Evolutionary conservation across 768 basidiomycete genomes (phyloP).

Genomic region (Paxillus involutus): DNA sequence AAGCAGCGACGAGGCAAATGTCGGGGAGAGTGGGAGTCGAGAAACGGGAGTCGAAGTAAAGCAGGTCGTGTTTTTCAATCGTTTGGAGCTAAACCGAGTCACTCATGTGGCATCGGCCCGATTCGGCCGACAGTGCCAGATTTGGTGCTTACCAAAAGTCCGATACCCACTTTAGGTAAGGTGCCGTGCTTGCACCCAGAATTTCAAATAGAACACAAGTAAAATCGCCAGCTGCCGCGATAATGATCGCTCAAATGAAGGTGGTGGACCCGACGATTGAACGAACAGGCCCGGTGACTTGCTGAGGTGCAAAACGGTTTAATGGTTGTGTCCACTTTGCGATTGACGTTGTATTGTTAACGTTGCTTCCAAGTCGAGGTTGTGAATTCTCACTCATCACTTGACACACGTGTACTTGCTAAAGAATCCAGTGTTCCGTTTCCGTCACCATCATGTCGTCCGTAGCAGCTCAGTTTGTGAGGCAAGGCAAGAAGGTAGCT

Average conservation of each 20-base stretch:
- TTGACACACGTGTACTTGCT: background rate
- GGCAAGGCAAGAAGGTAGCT: slow-evolving; percentile 47
- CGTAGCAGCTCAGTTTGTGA: slow-evolving; percentile 40
- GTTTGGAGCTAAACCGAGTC: slow-evolving; percentile 17
- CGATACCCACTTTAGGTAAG: slow-evolving; percentile 9
- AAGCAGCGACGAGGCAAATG: slow-evolving; percentile 8
- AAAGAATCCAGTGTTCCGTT: slow-evolving; percentile 1
- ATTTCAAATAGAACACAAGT: too few species aligned
- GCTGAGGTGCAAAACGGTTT: too few species aligned
- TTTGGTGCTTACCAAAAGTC: slow-evolving; percentile 20
- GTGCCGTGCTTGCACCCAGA: background rate
- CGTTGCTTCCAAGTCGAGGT: too few species aligned
- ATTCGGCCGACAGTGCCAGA: slow-evolving; percentile 13
- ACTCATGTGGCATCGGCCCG: slow-evolving; percentile 21
- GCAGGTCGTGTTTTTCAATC: slow-evolving; percentile 6
- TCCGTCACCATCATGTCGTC: slow-evolving; percentile 26
- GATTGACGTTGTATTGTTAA: too few species aligned
- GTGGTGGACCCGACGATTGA: too few species aligned
- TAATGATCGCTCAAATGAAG: too few species aligned
- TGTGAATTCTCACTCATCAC: too few species aligned
- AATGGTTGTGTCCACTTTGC: too few species aligned
- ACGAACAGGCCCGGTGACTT: too few species aligned
- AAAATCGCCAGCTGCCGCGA: too few species aligned
- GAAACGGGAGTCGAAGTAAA: background rate
- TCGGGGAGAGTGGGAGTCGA: slow-evolving; percentile 3